Evolutionary conservation across 805 yeast genomes (phyloP).

Genomic region (Saccharomycopsis schoenii): DNA sequence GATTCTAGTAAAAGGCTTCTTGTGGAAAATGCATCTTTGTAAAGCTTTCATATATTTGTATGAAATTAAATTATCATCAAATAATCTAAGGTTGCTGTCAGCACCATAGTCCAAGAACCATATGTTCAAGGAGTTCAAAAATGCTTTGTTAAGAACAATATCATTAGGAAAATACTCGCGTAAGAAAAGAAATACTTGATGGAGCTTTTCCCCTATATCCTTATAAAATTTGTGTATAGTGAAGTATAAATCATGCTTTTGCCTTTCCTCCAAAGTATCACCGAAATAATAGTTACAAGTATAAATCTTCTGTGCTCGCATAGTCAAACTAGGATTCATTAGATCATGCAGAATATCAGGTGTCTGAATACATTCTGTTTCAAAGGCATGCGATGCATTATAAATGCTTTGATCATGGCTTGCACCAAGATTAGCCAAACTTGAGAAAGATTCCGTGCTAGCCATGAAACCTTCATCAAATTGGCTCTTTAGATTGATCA

Average conservation of each 20-base stretch:
- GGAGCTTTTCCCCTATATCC: constrained; percentile 53
- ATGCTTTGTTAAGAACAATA: constrained; percentile 48
- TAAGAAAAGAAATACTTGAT: constrained; percentile 41
- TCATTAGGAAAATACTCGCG: constrained; percentile 47
- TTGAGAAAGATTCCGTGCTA: constrained; percentile 6
- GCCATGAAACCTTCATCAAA: neutral
- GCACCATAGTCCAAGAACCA: constrained; percentile 80
- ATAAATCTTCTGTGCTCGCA: constrained; percentile 52
- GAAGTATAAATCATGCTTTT: constrained; percentile 32
- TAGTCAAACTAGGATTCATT: constrained; percentile 45
- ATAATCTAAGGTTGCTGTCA: constrained; percentile 50
- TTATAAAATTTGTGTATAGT: constrained; percentile 53
- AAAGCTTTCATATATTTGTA: constrained; percentile 46
- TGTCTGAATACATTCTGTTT: constrained; percentile 21
- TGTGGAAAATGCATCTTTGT: constrained; percentile 52
- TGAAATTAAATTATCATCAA: constrained; percentile 43
- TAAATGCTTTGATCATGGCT: neutral
- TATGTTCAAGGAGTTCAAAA: constrained; percentile 53
- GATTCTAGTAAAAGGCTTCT: constrained; percentile 68
- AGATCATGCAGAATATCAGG: constrained; percentile 28
- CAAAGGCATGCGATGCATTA: neutral
- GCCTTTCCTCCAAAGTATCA: constrained; percentile 36
- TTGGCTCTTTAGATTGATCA: neutral
- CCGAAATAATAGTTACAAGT: constrained; percentile 60
- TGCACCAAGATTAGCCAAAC: neutral